Evolutionary conservation across 129 eudicot genomes (phyloP), one percentile per base, ranked within the genome.

Genomic region (Apium graveolens): DNA sequence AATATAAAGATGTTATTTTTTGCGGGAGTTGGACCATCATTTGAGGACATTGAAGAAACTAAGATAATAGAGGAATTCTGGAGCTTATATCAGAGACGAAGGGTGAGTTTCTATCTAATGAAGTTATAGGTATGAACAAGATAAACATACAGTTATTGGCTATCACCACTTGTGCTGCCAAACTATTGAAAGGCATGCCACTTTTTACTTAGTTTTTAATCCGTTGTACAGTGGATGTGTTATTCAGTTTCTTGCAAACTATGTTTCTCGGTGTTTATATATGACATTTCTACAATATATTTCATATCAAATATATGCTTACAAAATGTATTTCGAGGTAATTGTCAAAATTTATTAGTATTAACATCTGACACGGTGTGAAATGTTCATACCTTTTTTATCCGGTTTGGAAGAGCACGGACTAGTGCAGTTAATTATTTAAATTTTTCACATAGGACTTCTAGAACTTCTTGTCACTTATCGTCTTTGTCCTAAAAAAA

Each of bases 1-100:
- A 89, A 71, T 91, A 91, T 75, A 88, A 85, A 76, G 89, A 93
- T 74, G 96, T 88, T 55, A 86, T 93, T 34, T n/a, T 93, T 93
- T 85, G 83, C 91, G 79, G 98, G 97, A 60, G 81, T 65, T 77
- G 82, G 82, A 51, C 85, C 90, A 60, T 84, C 87, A 39, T 83
- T 82, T 51, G 92, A 89, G 83, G 91, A 91, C 78, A 72, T 62
- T 49, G 90, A 84, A 68, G 97, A 92, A 83, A 82, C 79, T 44
- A 74, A 81, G 73, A 72, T 90, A 73, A 84, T 89, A 32, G 84
- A 87, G 14, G 87, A 89, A 37, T 83, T 89, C 31, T 93, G 98
- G 98, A 84, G 80, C 35, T 83, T 68, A 78, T 93, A 88, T 82
- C 85, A 78, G 74, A 81, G 82, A 21, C 70, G 81, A 78, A 81